phyloP scores from a whole-genome alignment of 257 asterid species.

The Penstemon newberryi region DNA sequence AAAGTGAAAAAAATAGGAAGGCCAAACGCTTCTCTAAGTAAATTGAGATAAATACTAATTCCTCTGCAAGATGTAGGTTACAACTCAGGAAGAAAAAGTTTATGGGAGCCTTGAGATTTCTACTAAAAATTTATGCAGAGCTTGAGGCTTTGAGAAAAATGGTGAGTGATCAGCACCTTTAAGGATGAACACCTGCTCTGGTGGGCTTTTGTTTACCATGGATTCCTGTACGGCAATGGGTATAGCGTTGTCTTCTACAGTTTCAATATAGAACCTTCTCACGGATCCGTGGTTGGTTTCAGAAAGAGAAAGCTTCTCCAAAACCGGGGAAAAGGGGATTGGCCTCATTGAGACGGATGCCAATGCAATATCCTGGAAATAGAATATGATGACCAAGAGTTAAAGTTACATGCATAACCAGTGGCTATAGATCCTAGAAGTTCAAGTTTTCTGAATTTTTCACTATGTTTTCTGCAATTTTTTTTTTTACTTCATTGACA shows the following conservation, averaged over 20 bases:
- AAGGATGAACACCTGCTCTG: slow-evolving; percentile 68
- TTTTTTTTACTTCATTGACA: neutral
- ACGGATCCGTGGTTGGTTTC: slow-evolving; percentile 76
- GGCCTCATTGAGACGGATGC: slow-evolving; percentile 97
- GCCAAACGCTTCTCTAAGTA: too few relatives aligned
- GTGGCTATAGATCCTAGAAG: neutral
- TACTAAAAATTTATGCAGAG: slow-evolving; percentile 70
- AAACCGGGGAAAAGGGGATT: slow-evolving; percentile 77
- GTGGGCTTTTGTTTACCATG: slow-evolving; percentile 67
- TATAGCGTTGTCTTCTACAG: slow-evolving; percentile 87
- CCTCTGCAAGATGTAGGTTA: too few relatives aligned
- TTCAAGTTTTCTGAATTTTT: neutral
- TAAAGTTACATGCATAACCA: neutral
- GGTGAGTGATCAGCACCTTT: slow-evolving; percentile 98
- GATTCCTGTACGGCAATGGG: slow-evolving; percentile 67
- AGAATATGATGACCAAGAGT: slow-evolving; percentile 23
- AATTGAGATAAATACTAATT: too few relatives aligned
- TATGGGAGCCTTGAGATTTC: slow-evolving; percentile 71
- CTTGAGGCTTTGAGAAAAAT: slow-evolving; percentile 97
- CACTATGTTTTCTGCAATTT: neutral
- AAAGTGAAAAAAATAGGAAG: too few relatives aligned
- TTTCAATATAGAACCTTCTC: slow-evolving; percentile 75
- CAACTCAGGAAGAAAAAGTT: neutral
- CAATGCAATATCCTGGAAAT: slow-evolving; percentile 83
- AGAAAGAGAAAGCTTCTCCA: slow-evolving; percentile 83